Percentiles rank a stretch among this genome's conserved stretches.
These are phyloP conservation scores for Claviceps sp. DNA, from an alignment of 2,329 filamentous ascomycete genomes.

Conservation along the genomic window DNA sequence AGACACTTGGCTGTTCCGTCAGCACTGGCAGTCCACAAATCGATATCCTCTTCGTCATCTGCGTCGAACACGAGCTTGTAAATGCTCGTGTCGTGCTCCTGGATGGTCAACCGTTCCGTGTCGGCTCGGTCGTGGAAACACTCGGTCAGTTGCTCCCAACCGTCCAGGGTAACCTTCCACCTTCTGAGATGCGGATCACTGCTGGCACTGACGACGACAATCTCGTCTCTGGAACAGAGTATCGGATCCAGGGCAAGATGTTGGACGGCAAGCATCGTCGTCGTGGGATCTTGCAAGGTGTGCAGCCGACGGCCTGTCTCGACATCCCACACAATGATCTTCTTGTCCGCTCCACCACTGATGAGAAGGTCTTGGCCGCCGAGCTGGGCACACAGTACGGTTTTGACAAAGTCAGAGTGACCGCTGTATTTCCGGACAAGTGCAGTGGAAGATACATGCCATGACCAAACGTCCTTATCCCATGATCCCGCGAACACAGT, in stretches of 20 bases:
- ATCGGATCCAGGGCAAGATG: slow-evolving; percentile 63
- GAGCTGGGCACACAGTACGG: slow-evolving; percentile 50
- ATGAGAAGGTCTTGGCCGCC: slow-evolving; percentile 50
- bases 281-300: slow-evolving; percentile 60
- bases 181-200: slow-evolving; percentile 68
- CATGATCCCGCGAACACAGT: slow-evolving; percentile 79
- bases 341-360: slow-evolving; percentile 65
- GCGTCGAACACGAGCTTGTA: slow-evolving; percentile 65
- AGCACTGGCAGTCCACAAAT: slow-evolving; percentile 86
- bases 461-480: slow-evolving; percentile 88
- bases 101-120: slow-evolving; percentile 39
- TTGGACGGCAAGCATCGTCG: slow-evolving; percentile 64
- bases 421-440: slow-evolving; percentile 52
- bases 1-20: slow-evolving; percentile 81
- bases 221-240: slow-evolving; percentile 32
- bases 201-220: slow-evolving; percentile 63
- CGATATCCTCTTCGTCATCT: slow-evolving; percentile 45
- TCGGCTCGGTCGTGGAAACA: slow-evolving; percentile 26
- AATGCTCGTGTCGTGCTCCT: slow-evolving; percentile 82
- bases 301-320: slow-evolving; percentile 55
- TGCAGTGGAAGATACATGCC: slow-evolving; percentile 48
- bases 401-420: slow-evolving; percentile 86
- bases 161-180: slow-evolving; percentile 49
- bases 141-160: slow-evolving; percentile 41
- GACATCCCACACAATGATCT: slow-evolving; percentile 74